Evolutionary conservation across 805 yeast genomes (phyloP).

Genomic region (Isabelozyma pseudorhagii): DNA sequence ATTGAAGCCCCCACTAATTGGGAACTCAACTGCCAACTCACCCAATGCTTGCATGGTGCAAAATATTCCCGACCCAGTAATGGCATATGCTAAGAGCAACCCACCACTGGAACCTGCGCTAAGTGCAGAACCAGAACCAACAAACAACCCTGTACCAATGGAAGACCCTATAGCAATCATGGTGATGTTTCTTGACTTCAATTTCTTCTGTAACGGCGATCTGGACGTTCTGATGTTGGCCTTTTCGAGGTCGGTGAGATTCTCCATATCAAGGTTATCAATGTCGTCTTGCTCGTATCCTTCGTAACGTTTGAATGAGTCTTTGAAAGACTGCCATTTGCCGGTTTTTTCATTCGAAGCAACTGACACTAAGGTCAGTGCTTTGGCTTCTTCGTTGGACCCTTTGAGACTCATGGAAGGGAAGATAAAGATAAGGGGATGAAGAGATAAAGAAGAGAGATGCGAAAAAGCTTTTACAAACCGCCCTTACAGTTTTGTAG

Average conservation of each 20-base stretch:
- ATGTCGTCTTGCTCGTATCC: conserved; percentile 22
- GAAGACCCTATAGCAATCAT: conserved; percentile 45
- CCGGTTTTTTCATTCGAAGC: not conserved
- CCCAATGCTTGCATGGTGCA: conserved; percentile 43
- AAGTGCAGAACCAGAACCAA: conserved; percentile 39
- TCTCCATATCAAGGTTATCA: conserved; percentile 8
- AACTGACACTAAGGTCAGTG: not conserved
- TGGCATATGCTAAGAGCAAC: conserved; percentile 34
- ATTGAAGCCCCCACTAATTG: conserved; percentile 42
- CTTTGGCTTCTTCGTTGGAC: not conserved
- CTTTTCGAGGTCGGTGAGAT: conserved; percentile 33
- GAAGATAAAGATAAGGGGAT: not conserved
- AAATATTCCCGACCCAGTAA: conserved; percentile 34
- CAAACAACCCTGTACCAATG: conserved; percentile 42
- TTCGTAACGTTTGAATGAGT: conserved; percentile 44
- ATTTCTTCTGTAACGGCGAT: conserved; percentile 33
- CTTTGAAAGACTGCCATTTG: conserved; percentile 44
- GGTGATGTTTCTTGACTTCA: conserved; percentile 34
- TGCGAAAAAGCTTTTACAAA: too few relatives aligned
- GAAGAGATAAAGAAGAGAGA: not conserved
- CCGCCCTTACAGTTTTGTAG: too few relatives aligned
- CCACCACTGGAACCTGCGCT: conserved; percentile 39
- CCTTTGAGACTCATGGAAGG: not conserved
- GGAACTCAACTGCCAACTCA: conserved; percentile 45
- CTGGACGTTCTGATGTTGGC: conserved; percentile 39